Percentiles rank a stretch among this genome's conserved stretches.
Conservation (phyloP, 2,329 filamentous ascomycete genomes). For the Akanthomyces muscarius region DNA sequence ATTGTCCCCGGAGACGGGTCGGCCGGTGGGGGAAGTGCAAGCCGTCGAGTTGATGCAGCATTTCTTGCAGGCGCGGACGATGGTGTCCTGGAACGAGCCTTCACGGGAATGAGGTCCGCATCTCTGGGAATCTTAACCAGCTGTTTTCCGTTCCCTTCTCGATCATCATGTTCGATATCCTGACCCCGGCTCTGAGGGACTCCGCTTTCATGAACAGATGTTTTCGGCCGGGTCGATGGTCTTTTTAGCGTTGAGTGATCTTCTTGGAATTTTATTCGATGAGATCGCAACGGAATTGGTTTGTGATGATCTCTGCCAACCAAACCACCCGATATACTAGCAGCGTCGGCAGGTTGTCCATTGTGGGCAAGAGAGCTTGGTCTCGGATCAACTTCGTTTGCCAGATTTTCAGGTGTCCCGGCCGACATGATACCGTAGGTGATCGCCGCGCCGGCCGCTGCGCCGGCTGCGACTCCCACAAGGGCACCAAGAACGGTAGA, state of each 20-base stretch:
- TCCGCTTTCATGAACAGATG: not conserved
- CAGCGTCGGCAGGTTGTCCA: not conserved
- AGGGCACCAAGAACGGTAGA: slow-evolving; percentile 68
- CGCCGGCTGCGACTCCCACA: slow-evolving; percentile 50
- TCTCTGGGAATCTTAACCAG: not conserved
- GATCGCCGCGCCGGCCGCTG: slow-evolving; percentile 61
- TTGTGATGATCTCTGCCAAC: not conserved
- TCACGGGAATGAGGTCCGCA: not conserved
- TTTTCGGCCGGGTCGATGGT: not conserved
- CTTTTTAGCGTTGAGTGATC: not conserved
- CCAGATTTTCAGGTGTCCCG: not conserved
- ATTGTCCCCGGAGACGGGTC: not conserved
- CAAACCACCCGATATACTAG: not conserved
- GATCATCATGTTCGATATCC: not conserved
- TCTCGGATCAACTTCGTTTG: slow-evolving; percentile 48
- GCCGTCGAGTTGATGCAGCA: not conserved
- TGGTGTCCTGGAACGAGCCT: not conserved
- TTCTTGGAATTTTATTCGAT: slow-evolving; percentile 10
- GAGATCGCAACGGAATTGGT: not conserved
- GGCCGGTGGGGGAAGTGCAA: not conserved
- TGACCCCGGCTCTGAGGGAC: not conserved
- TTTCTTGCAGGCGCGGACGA: not conserved
- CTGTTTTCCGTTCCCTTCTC: not conserved
- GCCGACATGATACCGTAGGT: slow-evolving; percentile 63
- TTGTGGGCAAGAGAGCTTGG: not conserved